Evolutionary conservation across 2,329 filamentous ascomycete genomes (phyloP), one percentile per base, ranked within the genome.

Genomic region (Gremmenia infestans): DNA sequence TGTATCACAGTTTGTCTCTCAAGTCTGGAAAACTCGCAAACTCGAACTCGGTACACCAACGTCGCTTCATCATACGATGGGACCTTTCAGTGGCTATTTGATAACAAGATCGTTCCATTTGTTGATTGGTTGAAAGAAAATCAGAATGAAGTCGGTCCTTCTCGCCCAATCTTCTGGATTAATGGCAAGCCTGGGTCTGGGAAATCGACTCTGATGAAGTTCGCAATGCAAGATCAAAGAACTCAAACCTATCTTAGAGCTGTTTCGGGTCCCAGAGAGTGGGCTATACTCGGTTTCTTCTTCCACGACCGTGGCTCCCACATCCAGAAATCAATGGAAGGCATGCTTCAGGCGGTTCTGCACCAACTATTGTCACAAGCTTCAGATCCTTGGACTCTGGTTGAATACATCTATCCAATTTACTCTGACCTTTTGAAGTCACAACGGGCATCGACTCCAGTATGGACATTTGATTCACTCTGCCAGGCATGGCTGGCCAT

Each of bases 191-290:
- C 42, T 17, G 42, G 42, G 4, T 45, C 42, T 12, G 51, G 51
- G 14, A 53, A 53, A 48, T 48, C 42, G n/a, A 53, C 51, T 19
- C 28, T 53, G 36, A 53, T 53, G 51, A 53, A 53, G 35, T 53
- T 53, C 12, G 42, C 52, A 12, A 48, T 48, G 43, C 12, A 9
- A 39, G 28, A 53, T 15, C 28, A 23, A 14, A 53, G 35, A 14
- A 53, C 52, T 19, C 35, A 22, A 42, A 15, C 36, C 11, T 12
- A 28, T 23, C 48, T 37, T 2, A 43, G n/a, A 8, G 2, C 9
- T 8, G 6, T 11, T 19, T 17, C 39, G 7, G 39, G 39, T 8
- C 39, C 15, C 9, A 32, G 12, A 19, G 5, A 7, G 6, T 42
- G 39, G 39, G 17, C 39, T 19, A n/a, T 42, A 11, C 15, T 42